These are phyloP conservation scores for Beta lomatogona DNA, from an alignment of 179 eudicot genomes.

Conservation along the genomic window DNA sequence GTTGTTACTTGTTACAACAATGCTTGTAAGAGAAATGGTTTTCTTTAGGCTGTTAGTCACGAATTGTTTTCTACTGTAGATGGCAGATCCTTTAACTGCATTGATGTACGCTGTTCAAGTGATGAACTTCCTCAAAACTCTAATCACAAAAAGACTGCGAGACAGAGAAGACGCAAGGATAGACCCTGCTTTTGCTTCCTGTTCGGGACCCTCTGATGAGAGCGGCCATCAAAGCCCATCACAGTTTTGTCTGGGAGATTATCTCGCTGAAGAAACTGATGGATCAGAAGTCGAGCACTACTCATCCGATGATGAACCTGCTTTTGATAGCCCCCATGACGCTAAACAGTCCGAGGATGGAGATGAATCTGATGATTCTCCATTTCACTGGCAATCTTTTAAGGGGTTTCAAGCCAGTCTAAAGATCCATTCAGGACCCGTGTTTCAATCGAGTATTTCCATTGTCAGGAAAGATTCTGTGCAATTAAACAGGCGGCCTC, in stretches of 20 bases:
- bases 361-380: slow-evolving; percentile 52
- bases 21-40: not conserved
- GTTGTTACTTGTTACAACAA: too few species aligned
- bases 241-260: slow-evolving; percentile 37
- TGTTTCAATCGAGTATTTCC: slow-evolving; percentile 46
- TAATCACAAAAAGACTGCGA: slow-evolving; percentile 45
- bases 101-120: slow-evolving; percentile 66
- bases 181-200: slow-evolving; percentile 34
- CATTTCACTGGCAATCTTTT: slow-evolving; percentile 44
- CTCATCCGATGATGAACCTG: slow-evolving; percentile 41
- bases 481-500: slow-evolving; percentile 7
- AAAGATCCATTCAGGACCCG: slow-evolving; percentile 17
- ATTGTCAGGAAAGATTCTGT: slow-evolving; percentile 20
- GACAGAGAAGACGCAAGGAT: slow-evolving; percentile 46
- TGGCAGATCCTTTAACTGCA: slow-evolving; percentile 65
- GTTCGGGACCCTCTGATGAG: slow-evolving; percentile 46
- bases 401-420: slow-evolving; percentile 33
- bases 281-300: slow-evolving; percentile 35
- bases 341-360: slow-evolving; percentile 37
- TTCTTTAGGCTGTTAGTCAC: not conserved
- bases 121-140: slow-evolving; percentile 64
- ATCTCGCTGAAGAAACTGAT: slow-evolving; percentile 34
- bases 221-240: slow-evolving; percentile 56
- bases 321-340: slow-evolving; percentile 35
- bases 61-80: slow-evolving; percentile 36